Conservation (phyloP, 2,329 filamentous ascomycete species). For the Botrytis squamosa region DNA sequence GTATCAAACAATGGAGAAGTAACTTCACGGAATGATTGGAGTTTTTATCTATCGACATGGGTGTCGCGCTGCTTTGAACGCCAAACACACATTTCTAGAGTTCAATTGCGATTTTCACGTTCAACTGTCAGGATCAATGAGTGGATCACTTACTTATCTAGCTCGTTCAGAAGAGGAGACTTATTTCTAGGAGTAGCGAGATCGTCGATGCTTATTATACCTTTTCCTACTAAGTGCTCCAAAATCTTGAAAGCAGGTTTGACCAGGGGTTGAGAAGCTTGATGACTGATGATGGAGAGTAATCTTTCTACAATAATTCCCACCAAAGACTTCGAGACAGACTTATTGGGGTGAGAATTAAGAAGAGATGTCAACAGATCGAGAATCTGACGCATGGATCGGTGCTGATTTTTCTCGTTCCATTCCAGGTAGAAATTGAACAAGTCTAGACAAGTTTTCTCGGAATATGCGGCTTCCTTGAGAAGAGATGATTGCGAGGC, state of each 20-base stretch:
- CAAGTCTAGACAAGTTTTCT: slow-evolving; percentile 48
- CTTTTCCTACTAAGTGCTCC: slow-evolving; percentile 63
- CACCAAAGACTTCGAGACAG: slow-evolving; percentile 46
- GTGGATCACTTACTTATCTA: not conserved
- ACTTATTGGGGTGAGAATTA: slow-evolving; percentile 48
- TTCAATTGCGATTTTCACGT: not conserved
- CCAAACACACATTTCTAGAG: not conserved
- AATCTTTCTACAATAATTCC: slow-evolving; percentile 50
- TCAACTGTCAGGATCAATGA: not conserved
- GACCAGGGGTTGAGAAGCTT: slow-evolving; percentile 61
- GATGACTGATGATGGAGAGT: slow-evolving; percentile 58
- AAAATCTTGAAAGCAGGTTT: slow-evolving; percentile 69
- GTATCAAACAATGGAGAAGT: not conserved
- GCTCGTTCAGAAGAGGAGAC: not conserved
- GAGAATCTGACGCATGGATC: slow-evolving; percentile 61
- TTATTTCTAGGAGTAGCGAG: slow-evolving; percentile 23
- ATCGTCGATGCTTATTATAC: slow-evolving; percentile 46
- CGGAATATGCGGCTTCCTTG: slow-evolving; percentile 52
- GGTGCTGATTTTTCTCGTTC: slow-evolving; percentile 64
- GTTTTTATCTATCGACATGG: not conserved
- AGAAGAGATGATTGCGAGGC: slow-evolving; percentile 49
- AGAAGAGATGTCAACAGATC: slow-evolving; percentile 56
- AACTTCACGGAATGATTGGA: not conserved
- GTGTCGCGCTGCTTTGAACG: not conserved
- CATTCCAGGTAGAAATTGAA: slow-evolving; percentile 65